Evolutionary conservation across 1,284 basidiomycete genomes (phyloP), one percentile per base, ranked within the genome.

Genomic region (Papiliotrema fonsecae): DNA sequence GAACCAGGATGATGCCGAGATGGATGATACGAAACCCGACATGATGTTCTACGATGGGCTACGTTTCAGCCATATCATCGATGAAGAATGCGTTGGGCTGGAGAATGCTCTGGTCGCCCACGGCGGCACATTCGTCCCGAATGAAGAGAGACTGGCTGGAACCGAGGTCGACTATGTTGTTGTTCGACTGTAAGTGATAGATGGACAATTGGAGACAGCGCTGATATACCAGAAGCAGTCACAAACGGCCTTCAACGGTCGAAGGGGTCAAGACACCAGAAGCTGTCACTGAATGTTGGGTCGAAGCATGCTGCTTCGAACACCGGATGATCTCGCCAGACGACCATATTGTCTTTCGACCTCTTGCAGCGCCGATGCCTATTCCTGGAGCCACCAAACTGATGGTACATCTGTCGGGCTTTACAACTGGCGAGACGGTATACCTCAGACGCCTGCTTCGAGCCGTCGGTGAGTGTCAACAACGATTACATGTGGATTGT

Each of bases 241-340:
- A 36, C n/a, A 40, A 28, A 5, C 24, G 36, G 16, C 54, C 54
- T 6, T 24, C 24, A 25, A 37, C 50, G 1, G 52, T 40, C 16
- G 26, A 51, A 25, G 35, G 21, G n/a, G 10, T 48, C 61, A 26
- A 48, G 34, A 10, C n/a, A 21, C 40, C 41, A 3, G 41, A 41
- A 21, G 42, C 69, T 2, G 70, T 73, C 14, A 74, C 72, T 1
- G 70, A 73, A 47, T 71, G 68, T 52, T 74, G 70, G 70, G 58
- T 74, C 19, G 72, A 74, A 45, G 62, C 58, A 16, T 73, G 70
- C 46, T 61, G 64, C 34, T 64, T 60, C 48, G 61, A 65, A 31
- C 57, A 62, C 31, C 43, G 42, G 6, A 47, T 74, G 6, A 49
- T 71, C 5, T 42, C 57, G 9, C 62, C 62, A 3, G 60, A 66